phyloP scores from a whole-genome alignment of 192 early-diverging fungal species.

The Coemansia sp. region DNA sequence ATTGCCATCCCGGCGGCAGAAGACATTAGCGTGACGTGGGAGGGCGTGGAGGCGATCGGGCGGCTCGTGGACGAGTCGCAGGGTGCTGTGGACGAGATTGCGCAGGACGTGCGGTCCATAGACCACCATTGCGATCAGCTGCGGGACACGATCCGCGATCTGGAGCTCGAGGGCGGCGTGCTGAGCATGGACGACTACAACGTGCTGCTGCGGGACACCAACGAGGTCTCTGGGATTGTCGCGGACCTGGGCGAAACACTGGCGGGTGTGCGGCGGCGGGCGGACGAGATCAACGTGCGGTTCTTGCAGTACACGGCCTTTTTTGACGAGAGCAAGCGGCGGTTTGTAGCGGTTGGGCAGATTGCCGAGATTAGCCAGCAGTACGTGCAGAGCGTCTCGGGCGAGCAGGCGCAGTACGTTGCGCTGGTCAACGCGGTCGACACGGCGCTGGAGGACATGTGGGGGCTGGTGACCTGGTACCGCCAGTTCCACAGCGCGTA shows the following conservation, averaged over 20 bases:
- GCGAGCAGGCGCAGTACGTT: conserved; percentile 21
- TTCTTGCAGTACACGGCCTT: conserved; percentile 45
- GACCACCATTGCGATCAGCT: conserved; percentile 51
- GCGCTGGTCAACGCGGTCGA: conserved; percentile 15
- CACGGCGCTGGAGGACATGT: conserved; percentile 30
- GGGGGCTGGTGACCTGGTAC: conserved; percentile 51
- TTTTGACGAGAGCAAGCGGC: conserved; percentile 24
- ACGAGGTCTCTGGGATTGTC: conserved; percentile 45
- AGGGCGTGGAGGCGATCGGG: conserved; percentile 23
- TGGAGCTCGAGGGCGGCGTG: conserved; percentile 40
- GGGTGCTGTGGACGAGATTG: conserved; percentile 25
- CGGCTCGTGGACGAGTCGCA: conserved; percentile 39
- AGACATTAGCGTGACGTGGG: conserved; percentile 51
- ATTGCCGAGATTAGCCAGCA: conserved; percentile 12
- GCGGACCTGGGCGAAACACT: conserved; percentile 30
- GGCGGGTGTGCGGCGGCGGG: conserved; percentile 22
- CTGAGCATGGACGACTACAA: conserved; percentile 50
- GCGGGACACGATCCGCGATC: conserved; percentile 39
- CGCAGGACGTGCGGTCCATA: conserved; percentile 38
- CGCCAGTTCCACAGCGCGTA: conserved; percentile 48
- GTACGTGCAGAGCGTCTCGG: conserved; percentile 9
- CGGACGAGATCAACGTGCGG: conserved; percentile 45
- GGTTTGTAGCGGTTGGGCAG: conserved; percentile 19
- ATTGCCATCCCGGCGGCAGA: conserved; percentile 26
- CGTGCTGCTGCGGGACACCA: conserved; percentile 43